Percentiles rank a stretch among this genome's conserved stretches.
phyloP scores from a whole-genome alignment of 2,329 filamentous ascomycete genomes.

The Cladosporium halotolerans region DNA sequence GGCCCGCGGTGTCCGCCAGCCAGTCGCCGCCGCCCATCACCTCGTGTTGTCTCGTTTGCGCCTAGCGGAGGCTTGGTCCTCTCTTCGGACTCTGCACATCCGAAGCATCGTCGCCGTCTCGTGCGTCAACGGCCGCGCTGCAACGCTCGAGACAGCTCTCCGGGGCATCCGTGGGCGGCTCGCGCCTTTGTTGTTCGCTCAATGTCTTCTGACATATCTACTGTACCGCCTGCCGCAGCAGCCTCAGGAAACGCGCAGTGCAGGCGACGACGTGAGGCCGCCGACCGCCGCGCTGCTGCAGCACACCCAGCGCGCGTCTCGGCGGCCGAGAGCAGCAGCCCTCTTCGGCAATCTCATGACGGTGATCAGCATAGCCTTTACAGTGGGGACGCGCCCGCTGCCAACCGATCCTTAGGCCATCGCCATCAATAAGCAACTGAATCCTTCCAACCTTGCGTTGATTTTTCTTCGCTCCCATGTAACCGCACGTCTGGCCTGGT shows the following conservation, averaged over 20 bases:
- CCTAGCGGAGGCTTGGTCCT: too few relatives aligned
- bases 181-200: not conserved
- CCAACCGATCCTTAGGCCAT: slow-evolving; percentile 1
- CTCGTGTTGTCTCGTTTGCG: too few relatives aligned
- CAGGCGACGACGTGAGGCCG: too few relatives aligned
- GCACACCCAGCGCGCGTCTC: not conserved
- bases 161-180: not conserved
- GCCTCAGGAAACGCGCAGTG: too few relatives aligned
- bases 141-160: not conserved
- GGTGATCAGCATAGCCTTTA: slow-evolving; percentile 6
- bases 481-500: too few relatives aligned
- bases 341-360: slow-evolving; percentile 1
- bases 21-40: too few relatives aligned
- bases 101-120: too few relatives aligned
- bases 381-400: slow-evolving; percentile 1
- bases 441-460: too few relatives aligned
- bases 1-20: too few relatives aligned
- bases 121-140: too few relatives aligned
- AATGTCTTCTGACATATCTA: not conserved
- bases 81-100: too few relatives aligned
- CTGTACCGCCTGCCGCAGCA: not conserved
- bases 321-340: not conserved
- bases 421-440: not conserved
- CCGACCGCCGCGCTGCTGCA: not conserved
- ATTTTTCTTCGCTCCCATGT: too few relatives aligned